Evolutionary conservation across 2,329 filamentous ascomycete species (phyloP).

Genomic region (Colletotrichum sp.): DNA sequence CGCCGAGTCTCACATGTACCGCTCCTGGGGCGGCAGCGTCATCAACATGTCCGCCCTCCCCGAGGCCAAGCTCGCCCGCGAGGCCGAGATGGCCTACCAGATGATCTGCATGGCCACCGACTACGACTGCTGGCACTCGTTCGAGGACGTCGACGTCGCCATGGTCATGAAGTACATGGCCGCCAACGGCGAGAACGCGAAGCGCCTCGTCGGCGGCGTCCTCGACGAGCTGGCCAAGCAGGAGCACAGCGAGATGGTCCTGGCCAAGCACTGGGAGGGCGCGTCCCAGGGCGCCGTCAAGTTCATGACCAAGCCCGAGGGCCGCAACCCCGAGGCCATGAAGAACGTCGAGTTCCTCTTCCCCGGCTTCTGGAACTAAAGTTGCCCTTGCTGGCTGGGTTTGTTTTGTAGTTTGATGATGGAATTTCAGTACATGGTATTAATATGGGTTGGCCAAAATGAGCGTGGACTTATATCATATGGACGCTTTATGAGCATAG

Average conservation of each 20-base stretch:
- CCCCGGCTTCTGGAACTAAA: conserved; percentile 71
- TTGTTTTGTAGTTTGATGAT: not conserved
- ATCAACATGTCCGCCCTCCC: conserved; percentile 99
- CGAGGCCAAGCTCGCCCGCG: conserved; percentile 93
- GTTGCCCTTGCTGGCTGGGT: not conserved
- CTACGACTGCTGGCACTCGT: conserved; percentile 96
- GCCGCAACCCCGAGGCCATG: conserved; percentile 74
- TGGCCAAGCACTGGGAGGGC: conserved; percentile 82
- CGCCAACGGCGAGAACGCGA: conserved; percentile 88
- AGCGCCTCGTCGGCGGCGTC: conserved; percentile 82
- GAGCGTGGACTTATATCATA: not conserved
- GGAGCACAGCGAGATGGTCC: conserved; percentile 76
- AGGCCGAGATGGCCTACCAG: conserved; percentile 96
- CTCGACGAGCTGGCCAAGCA: conserved; percentile 83
- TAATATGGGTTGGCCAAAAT: not conserved
- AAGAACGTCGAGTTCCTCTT: conserved; percentile 88
- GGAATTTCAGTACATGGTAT: not conserved
- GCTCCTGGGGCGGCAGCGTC: conserved; percentile 88
- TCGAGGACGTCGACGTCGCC: conserved; percentile 86
- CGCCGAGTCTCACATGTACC: conserved; percentile 94
- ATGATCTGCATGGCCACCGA: conserved; percentile 99
- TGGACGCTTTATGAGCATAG: not conserved
- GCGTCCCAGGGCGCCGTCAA: conserved; percentile 77
- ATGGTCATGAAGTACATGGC: conserved; percentile 99
- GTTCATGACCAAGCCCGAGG: conserved; percentile 81